Percentiles rank a stretch among this genome's conserved stretches.
Conservation (phyloP, 495 filamentous ascomycete species). For the Achaetomiella virescens region DNA sequence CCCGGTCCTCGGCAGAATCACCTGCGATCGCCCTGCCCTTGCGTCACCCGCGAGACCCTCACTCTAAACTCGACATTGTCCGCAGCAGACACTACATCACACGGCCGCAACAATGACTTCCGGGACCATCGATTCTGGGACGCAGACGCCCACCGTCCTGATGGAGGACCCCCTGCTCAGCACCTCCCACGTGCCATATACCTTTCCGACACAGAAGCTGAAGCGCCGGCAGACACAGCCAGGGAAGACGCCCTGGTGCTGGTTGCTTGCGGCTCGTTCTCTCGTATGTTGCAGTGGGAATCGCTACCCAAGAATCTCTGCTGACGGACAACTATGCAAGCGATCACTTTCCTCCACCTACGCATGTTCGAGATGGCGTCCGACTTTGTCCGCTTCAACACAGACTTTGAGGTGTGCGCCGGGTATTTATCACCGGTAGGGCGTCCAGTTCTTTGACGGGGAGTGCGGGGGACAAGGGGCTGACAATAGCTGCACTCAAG, state of each 20-base stretch:
- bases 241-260: constrained; percentile 73
- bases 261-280: constrained; percentile 88
- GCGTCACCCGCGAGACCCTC: neutral
- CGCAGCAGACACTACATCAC: neutral
- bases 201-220: constrained; percentile 66
- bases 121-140: neutral
- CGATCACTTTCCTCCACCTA: constrained; percentile 79
- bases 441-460: neutral
- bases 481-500: neutral
- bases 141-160: constrained; percentile 3
- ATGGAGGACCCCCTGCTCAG: neutral
- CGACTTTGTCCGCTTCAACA: constrained; percentile 72
- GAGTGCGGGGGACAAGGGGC: neutral
- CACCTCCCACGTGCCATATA: constrained; percentile 47
- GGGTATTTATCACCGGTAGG: constrained; percentile 60
- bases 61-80: neutral
- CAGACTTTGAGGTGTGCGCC: constrained; percentile 77
- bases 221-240: constrained; percentile 60
- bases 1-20: neutral
- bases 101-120: neutral
- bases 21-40: neutral
- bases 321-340: constrained; percentile 29
- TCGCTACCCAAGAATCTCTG: neutral
- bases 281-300: constrained; percentile 21
- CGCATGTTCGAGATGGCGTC: constrained; percentile 92